Conservation (phyloP, 1,139 yeast species). For the Chernovozyma sophiae-reginae region DNA sequence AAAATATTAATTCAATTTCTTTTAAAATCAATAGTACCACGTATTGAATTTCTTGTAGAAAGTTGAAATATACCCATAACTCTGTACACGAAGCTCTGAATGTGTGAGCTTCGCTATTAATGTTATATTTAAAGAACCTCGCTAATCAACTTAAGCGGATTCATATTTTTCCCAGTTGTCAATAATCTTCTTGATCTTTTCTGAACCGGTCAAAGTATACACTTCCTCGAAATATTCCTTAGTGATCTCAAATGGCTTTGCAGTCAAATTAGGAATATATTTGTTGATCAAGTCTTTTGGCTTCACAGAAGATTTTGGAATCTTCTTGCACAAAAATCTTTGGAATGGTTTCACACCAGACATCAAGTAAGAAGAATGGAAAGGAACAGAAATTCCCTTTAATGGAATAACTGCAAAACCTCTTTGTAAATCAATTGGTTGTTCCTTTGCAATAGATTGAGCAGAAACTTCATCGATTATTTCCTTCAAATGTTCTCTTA, state of each 20-base stretch:
- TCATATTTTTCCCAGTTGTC: constrained; percentile 94
- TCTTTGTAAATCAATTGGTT: constrained; percentile 94
- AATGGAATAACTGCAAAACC: constrained; percentile 98
- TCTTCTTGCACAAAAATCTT: constrained; percentile 93
- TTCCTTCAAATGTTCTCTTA: constrained; percentile 80
- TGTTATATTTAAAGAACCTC: not conserved
- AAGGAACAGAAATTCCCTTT: constrained; percentile 97
- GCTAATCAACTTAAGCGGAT: constrained; percentile 31
- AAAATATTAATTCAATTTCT: not conserved
- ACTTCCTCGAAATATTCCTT: constrained; percentile 97
- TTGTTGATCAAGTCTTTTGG: constrained; percentile 90
- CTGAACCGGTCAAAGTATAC: constrained; percentile 84
- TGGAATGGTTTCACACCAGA: constrained; percentile 99
- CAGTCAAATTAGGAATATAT: constrained; percentile 98
- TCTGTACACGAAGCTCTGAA: not conserved
- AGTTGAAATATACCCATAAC: not conserved
- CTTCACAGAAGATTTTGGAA: constrained; percentile 90
- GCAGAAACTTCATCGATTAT: constrained; percentile 82
- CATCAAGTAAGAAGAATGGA: constrained; percentile 96
- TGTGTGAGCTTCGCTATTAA: not conserved
- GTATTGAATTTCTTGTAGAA: constrained; percentile 1
- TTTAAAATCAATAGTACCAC: constrained; percentile 6
- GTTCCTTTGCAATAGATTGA: constrained; percentile 81
- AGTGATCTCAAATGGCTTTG: constrained; percentile 92
- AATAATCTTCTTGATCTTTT: constrained; percentile 80